phyloP scores from a whole-genome alignment of 2,329 filamentous ascomycete species.

The Pleurostoma richardsiae region DNA sequence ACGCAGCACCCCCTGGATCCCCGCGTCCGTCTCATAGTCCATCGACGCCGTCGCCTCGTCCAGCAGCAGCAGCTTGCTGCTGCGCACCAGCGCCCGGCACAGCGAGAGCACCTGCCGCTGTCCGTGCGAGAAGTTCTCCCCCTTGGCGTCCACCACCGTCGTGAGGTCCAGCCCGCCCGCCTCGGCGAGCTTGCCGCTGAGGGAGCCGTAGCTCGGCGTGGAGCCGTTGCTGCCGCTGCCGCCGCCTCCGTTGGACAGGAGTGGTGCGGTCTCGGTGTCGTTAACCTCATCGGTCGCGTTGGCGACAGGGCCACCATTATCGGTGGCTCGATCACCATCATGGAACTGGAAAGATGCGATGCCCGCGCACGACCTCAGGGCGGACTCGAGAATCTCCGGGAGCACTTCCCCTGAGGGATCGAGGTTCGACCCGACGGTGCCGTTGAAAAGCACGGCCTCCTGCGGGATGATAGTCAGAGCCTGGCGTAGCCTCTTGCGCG shows the following conservation, averaged over 20 bases:
- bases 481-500: constrained; percentile 24
- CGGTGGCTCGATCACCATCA: constrained; percentile 21
- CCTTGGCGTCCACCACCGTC: constrained; percentile 45
- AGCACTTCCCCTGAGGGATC: constrained; percentile 57
- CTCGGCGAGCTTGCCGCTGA: constrained; percentile 10
- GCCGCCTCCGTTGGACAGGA: neutral
- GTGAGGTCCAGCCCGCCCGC: constrained; percentile 29
- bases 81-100: constrained; percentile 48
- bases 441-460: constrained; percentile 28
- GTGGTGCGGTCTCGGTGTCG: constrained; percentile 10
- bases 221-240: neutral
- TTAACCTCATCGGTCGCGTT: constrained; percentile 4
- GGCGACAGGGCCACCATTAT: constrained; percentile 8
- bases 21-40: constrained; percentile 52
- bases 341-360: constrained; percentile 45
- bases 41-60: constrained; percentile 58
- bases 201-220: neutral
- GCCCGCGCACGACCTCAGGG: constrained; percentile 57
- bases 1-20: constrained; percentile 48
- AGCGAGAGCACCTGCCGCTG: constrained; percentile 55
- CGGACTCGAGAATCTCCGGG: constrained; percentile 48
- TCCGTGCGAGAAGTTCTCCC: constrained; percentile 52
- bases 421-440: constrained; percentile 47
- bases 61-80: constrained; percentile 49
- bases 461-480: constrained; percentile 33